These are phyloP conservation scores for Teratosphaeria nubilosa DNA, from an alignment of 2,329 filamentous ascomycete species.

Conservation along the genomic window DNA sequence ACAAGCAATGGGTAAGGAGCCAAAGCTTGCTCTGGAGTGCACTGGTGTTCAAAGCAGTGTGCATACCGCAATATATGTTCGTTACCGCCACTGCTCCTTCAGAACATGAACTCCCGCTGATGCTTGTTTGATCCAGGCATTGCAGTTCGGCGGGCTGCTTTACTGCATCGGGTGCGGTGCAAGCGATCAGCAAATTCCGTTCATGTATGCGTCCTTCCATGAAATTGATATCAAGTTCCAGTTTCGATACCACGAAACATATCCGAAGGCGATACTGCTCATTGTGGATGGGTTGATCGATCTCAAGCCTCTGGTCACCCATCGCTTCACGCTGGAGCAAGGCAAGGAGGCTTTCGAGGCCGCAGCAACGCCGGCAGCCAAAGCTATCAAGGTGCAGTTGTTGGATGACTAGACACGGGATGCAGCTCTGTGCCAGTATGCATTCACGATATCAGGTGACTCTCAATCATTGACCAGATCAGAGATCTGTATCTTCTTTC, in stretches of 20 bases:
- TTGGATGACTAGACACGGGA: constrained; percentile 15
- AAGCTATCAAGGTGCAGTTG: constrained; percentile 28
- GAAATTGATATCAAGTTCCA: constrained; percentile 33
- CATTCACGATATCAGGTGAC: not conserved
- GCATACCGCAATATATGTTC: constrained; percentile 23
- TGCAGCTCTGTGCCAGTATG: not conserved
- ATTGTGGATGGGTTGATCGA: constrained; percentile 29
- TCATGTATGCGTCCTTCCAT: constrained; percentile 28
- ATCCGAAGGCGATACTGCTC: constrained; percentile 33
- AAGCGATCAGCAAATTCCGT: constrained; percentile 28
- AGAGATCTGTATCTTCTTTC: constrained; percentile 20
- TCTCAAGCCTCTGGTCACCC: constrained; percentile 30
- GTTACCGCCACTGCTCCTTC: constrained; percentile 5
- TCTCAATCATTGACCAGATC: constrained; percentile 16
- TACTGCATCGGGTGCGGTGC: constrained; percentile 30
- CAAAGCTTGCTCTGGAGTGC: constrained; percentile 26
- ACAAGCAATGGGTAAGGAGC: constrained; percentile 24
- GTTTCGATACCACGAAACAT: constrained; percentile 31
- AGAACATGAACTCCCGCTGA: not conserved
- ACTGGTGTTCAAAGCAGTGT: constrained; percentile 26
- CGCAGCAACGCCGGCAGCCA: constrained; percentile 26
- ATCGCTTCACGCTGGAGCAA: constrained; percentile 28
- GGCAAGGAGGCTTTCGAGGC: constrained; percentile 28
- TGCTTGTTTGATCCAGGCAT: constrained; percentile 11
- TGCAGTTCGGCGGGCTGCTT: constrained; percentile 27